Conservation (phyloP, 768 basidiomycete species). For the Kwoniella botswanensis region DNA sequence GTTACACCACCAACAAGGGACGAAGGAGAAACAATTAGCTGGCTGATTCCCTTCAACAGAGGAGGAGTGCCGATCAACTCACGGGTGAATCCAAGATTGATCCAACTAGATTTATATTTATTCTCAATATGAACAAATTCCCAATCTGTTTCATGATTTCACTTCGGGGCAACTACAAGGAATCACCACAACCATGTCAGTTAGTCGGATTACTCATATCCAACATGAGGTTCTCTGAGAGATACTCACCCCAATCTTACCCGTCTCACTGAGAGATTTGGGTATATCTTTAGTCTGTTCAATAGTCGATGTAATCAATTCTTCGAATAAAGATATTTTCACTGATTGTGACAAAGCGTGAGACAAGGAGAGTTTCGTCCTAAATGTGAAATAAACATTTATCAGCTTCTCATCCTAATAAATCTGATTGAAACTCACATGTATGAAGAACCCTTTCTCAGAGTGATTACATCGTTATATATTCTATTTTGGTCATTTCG, state of each 20-base stretch:
- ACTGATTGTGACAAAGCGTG: slow-evolving; percentile 95
- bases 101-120: slow-evolving; percentile 93
- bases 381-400: slow-evolving; percentile 54
- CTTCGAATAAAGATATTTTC: slow-evolving; percentile 96
- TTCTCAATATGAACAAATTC: slow-evolving; percentile 86
- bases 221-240: neutral
- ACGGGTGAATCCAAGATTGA: slow-evolving; percentile 96
- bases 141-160: slow-evolving; percentile 99
- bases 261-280: slow-evolving; percentile 88
- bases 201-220: slow-evolving; percentile 6
- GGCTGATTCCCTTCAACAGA: no score
- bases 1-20: slow-evolving; percentile 9
- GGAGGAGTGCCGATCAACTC: slow-evolving; percentile 53
- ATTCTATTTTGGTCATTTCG: slow-evolving; percentile 63
- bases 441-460: slow-evolving; percentile 91
- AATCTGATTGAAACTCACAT: slow-evolving; percentile 67
- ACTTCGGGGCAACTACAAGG: slow-evolving; percentile 59
- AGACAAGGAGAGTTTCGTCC: slow-evolving; percentile 94
- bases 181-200: neutral
- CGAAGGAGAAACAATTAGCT: no score
- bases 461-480: slow-evolving; percentile 93
- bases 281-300: slow-evolving; percentile 97
- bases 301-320: slow-evolving; percentile 86
- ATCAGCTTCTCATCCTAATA: neutral
- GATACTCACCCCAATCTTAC: slow-evolving; percentile 75